Conservation (phyloP, 2,329 filamentous ascomycete species). For the Nemania abortiva region DNA sequence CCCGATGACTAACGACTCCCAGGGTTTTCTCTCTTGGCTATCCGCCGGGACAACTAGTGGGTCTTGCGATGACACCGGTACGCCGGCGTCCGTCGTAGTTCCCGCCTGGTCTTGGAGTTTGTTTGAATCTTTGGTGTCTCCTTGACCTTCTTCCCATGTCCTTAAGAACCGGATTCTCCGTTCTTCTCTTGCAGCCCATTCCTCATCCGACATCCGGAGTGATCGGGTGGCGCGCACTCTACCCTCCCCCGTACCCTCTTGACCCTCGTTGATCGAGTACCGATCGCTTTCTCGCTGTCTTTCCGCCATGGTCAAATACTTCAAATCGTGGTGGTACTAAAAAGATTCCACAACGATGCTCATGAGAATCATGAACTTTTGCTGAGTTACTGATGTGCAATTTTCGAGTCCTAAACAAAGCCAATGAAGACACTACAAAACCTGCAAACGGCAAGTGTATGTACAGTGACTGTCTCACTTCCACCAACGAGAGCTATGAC, state of each 20-base stretch:
- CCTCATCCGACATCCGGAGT: slow-evolving; percentile 43
- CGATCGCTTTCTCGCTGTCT: not conserved
- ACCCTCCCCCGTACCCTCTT: not conserved
- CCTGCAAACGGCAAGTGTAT: slow-evolving; percentile 46
- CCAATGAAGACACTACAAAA: slow-evolving; percentile 17
- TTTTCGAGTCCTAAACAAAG: slow-evolving; percentile 37
- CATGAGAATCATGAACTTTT: not conserved
- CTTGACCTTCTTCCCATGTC: slow-evolving; percentile 11
- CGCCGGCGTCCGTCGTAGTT: not conserved
- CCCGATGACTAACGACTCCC: slow-evolving; percentile 53
- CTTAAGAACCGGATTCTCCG: slow-evolving; percentile 37
- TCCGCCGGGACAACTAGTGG: not conserved
- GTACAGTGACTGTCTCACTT: slow-evolving; percentile 42
- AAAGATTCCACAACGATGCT: not conserved
- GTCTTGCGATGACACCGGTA: not conserved
- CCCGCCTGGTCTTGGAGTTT: slow-evolving; percentile 18
- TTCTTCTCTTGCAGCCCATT: slow-evolving; percentile 39
- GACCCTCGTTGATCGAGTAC: slow-evolving; percentile 8
- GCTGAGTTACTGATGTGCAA: slow-evolving; percentile 13
- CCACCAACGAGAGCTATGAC: slow-evolving; percentile 18
- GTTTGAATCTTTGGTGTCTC: slow-evolving; percentile 19
- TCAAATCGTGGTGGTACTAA: not conserved
- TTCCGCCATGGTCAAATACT: slow-evolving; percentile 24
- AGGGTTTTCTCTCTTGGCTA: slow-evolving; percentile 42
- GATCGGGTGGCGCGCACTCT: slow-evolving; percentile 32